These are phyloP conservation scores for Immersiella caudata DNA, from an alignment of 495 filamentous ascomycete species.

Conservation along the genomic window DNA sequence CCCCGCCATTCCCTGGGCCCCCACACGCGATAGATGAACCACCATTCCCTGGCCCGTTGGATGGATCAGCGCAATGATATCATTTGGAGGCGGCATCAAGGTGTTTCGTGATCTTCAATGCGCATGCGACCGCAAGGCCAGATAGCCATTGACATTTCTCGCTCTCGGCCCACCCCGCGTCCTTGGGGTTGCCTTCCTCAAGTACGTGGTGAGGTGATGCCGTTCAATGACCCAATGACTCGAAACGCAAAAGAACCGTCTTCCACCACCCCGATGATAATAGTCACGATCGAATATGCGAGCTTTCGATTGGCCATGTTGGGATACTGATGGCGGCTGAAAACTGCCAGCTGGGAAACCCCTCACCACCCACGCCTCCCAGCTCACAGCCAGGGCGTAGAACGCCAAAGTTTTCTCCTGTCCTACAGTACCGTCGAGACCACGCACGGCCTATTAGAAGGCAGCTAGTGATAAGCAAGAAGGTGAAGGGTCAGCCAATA, in stretches of 20 bases:
- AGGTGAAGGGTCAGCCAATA: no score
- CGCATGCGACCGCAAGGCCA: background rate
- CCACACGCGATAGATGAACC: background rate
- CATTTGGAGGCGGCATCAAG: constrained; percentile 13
- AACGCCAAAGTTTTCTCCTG: background rate
- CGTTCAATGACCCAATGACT: no score
- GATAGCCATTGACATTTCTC: background rate
- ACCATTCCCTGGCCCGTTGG: background rate
- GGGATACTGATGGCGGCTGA: background rate
- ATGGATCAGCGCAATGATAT: constrained; percentile 27
- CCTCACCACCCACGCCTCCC: background rate
- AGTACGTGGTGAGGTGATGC: no score
- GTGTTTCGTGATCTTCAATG: constrained; percentile 12
- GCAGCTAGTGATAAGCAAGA: no score
- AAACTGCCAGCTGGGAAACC: background rate
- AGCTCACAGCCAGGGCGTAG: background rate
- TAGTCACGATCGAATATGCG: background rate
- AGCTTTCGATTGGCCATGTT: background rate
- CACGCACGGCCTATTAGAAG: no score
- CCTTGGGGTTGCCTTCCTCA: no score
- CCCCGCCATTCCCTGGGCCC: background rate
- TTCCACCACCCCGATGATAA: no score
- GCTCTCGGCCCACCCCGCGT: no score
- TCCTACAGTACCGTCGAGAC: no score
- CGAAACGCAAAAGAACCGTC: no score